Evolutionary conservation across 1,139 yeast genomes (phyloP).

Genomic region (Groenewaldozyma auringiensis): DNA sequence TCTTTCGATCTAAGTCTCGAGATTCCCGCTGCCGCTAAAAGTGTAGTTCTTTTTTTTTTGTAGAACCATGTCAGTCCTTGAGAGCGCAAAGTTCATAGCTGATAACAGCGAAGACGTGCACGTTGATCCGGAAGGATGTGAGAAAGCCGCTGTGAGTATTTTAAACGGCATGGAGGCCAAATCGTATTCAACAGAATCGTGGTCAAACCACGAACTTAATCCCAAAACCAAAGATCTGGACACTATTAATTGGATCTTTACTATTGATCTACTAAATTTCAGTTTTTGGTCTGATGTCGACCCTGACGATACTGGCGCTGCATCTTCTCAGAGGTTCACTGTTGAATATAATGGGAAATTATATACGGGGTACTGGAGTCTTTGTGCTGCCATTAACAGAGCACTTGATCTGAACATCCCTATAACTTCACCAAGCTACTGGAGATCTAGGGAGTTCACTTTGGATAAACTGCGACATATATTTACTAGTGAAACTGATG

Average conservation of each 20-base stretch:
- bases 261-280: constrained; percentile 37
- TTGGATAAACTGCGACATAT: constrained; percentile 22
- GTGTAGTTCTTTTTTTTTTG: neutral
- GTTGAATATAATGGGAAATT: constrained; percentile 28
- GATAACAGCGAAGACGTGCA: constrained; percentile 24
- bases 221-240: constrained; percentile 22
- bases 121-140: constrained; percentile 25
- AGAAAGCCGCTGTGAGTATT: constrained; percentile 25
- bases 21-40: no score
- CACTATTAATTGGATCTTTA: constrained; percentile 36
- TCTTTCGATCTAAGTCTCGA: no score
- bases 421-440: constrained; percentile 32
- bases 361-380: constrained; percentile 41
- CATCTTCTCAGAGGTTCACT: constrained; percentile 28
- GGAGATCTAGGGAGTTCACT: constrained; percentile 28
- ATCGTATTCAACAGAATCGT: constrained; percentile 29
- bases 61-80: constrained; percentile 15
- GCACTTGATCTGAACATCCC: constrained; percentile 35
- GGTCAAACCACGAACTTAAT: constrained; percentile 33
- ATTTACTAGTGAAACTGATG: constrained; percentile 29
- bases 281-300: constrained; percentile 38
- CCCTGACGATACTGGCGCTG: constrained; percentile 27
- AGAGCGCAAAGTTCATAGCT: constrained; percentile 26
- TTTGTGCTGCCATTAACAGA: constrained; percentile 36
- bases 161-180: constrained; percentile 24